phyloP scores from a whole-genome alignment of 257 asterid genomes.

The Jacaranda mimosifolia region DNA sequence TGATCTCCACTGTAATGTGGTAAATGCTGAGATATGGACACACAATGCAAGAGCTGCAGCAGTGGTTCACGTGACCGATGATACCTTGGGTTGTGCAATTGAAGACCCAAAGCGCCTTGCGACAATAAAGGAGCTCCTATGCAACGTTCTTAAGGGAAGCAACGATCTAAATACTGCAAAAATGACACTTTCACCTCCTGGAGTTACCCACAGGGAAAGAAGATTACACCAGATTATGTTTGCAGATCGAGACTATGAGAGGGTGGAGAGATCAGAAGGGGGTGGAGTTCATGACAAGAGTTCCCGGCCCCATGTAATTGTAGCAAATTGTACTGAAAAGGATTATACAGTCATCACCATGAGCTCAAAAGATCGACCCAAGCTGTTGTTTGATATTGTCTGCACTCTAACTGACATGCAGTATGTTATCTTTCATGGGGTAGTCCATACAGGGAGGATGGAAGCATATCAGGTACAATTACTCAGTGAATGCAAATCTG shows the following conservation, averaged over 20 bases:
- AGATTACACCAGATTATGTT: constrained; percentile 90
- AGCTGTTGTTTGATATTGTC: constrained; percentile 78
- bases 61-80: constrained; percentile 69
- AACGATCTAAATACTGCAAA: constrained; percentile 63
- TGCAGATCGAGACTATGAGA: constrained; percentile 80
- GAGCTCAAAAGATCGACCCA: constrained; percentile 81
- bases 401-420: constrained; percentile 91
- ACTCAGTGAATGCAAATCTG: background rate
- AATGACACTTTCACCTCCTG: constrained; percentile 76
- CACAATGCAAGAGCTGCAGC: constrained; percentile 89
- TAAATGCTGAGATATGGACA: constrained; percentile 83
- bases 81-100: constrained; percentile 60
- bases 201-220: constrained; percentile 73
- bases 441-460: constrained; percentile 67
- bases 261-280: constrained; percentile 43
- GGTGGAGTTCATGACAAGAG: constrained; percentile 46
- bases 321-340: constrained; percentile 66
- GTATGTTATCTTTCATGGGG: constrained; percentile 84
- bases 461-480: constrained; percentile 81
- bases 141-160: constrained; percentile 68
- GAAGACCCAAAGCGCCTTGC: constrained; percentile 68
- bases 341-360: constrained; percentile 78
- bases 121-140: constrained; percentile 57
- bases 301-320: constrained; percentile 61
- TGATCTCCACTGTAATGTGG: constrained; percentile 73